A percentile compares a stretch with the other conserved stretches of the same genome.
phyloP scores from a whole-genome alignment of 495 filamentous ascomycete genomes.

The Penicillium nucicola region DNA sequence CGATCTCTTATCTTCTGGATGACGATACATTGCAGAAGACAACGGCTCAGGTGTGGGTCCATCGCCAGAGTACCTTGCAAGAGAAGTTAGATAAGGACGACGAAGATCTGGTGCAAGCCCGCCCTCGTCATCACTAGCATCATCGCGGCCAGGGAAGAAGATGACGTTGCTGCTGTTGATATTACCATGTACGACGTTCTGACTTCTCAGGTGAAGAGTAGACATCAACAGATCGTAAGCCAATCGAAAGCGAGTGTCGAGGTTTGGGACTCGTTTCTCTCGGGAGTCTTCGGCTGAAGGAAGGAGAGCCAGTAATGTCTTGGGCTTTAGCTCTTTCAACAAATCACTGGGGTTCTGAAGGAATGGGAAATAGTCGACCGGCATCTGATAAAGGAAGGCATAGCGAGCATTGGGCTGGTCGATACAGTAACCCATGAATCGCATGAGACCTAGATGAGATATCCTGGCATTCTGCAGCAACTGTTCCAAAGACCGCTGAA shows the following conservation, averaged over 20 bases:
- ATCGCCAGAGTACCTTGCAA: conserved; percentile 74
- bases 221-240: conserved; percentile 76
- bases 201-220: conserved; percentile 70
- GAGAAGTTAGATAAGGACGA: conserved; percentile 74
- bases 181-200: conserved; percentile 75
- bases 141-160: conserved; percentile 59
- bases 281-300: conserved; percentile 45
- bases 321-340: conserved; percentile 37
- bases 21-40: conserved; percentile 67
- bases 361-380: conserved; percentile 52
- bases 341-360: conserved; percentile 44
- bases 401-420: conserved; percentile 74
- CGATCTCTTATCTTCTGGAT: conserved; percentile 68
- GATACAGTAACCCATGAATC: conserved; percentile 80
- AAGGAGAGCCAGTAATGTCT: conserved; percentile 46
- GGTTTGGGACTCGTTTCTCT: conserved; percentile 44
- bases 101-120: conserved; percentile 56
- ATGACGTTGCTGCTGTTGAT: conserved; percentile 78
- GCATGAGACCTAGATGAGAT: conserved; percentile 60
- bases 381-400: conserved; percentile 81
- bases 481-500: conserved; percentile 42
- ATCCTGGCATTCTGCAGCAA: conserved; percentile 53
- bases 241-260: conserved; percentile 81
- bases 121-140: conserved; percentile 37
- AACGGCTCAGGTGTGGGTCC: conserved; percentile 48